Evolutionary conservation across 495 filamentous ascomycete genomes (phyloP), one percentile per base, ranked within the genome.

Genomic region (Platismatia glauca): DNA sequence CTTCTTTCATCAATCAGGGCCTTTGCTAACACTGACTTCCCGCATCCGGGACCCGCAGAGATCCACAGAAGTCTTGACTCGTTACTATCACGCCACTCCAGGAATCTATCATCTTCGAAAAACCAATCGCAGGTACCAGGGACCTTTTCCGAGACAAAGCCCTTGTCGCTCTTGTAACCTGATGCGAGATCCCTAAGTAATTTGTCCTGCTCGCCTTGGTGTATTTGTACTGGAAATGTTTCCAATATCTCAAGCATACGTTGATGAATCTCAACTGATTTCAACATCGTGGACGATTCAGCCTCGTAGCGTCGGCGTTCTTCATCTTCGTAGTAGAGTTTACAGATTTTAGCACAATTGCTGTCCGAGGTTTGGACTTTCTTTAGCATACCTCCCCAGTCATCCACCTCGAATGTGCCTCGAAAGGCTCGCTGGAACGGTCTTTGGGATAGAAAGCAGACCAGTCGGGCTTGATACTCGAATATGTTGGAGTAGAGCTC

Each of bases 21-120:
- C 57, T 66, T 61, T 0, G 73, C 58, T 13, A 79, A 64, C 3
- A 81, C 77, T 55, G 76, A 75, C 60, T 81, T 81, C 1, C 78
- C 77, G 61, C 75, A 79, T 31, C 77, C 77, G 27, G 78, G 77
- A 63, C 77, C 73, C 12, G 73, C 78, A 16, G 77, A 74, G n/a
- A 80, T 64, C 77, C 72, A 78, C 6, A 81, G 71, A 22, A 79
- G 64, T 41, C 72, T 70, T 31, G 72, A 69, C 1, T 43, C 29
- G 11, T n/a, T 48, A 37, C 64, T 67, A 13, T 65, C 48, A 57
- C 50, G 63, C 76, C 76, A 77, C 37, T 62, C 60, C 6, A 60
- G 60, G 59, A 73, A 78, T 24, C 67, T 68, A 20, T 59, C 0
- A 60, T 77, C 71, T 15, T 71, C 41, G 12, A 74, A 57, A 57